phyloP scores from a whole-genome alignment of 1,284 basidiomycete genomes.

The Cerioporus squamosus region DNA sequence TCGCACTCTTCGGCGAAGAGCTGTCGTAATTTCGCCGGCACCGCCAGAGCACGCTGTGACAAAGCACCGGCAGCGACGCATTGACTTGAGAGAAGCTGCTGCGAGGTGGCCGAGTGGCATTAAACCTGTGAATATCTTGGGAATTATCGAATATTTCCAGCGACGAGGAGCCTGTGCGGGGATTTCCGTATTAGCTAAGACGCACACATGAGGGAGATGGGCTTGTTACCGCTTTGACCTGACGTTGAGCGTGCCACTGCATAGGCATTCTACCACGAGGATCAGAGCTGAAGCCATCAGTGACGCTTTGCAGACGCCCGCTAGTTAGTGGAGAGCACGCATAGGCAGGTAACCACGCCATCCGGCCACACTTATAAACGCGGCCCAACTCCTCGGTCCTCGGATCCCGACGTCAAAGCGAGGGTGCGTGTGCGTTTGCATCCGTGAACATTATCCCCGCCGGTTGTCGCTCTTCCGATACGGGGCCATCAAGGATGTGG shows the following conservation, averaged over 20 bases:
- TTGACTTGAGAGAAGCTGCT: neutral
- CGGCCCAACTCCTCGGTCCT: too few species aligned
- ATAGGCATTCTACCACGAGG: neutral
- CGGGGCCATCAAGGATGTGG: neutral
- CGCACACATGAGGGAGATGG: neutral
- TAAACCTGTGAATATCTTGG: neutral
- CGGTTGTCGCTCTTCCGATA: neutral
- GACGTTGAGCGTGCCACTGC: neutral
- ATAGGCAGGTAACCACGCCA: neutral
- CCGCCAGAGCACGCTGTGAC: neutral
- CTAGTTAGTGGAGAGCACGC: neutral
- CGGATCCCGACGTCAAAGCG: neutral
- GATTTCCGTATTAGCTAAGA: neutral
- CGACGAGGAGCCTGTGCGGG: too few species aligned
- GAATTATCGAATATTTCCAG: neutral
- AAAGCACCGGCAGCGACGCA: too few species aligned
- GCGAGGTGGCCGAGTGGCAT: conserved; percentile 1
- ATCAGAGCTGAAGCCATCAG: neutral
- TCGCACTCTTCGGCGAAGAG: neutral
- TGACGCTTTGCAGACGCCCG: neutral
- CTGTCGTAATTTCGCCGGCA: neutral
- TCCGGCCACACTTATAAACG: too few species aligned
- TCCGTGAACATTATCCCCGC: neutral
- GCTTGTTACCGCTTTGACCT: conserved; percentile 1
- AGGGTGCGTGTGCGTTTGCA: neutral